phyloP scores from a whole-genome alignment of 805 yeast genomes.

The Metschnikowia santaceciliae region DNA sequence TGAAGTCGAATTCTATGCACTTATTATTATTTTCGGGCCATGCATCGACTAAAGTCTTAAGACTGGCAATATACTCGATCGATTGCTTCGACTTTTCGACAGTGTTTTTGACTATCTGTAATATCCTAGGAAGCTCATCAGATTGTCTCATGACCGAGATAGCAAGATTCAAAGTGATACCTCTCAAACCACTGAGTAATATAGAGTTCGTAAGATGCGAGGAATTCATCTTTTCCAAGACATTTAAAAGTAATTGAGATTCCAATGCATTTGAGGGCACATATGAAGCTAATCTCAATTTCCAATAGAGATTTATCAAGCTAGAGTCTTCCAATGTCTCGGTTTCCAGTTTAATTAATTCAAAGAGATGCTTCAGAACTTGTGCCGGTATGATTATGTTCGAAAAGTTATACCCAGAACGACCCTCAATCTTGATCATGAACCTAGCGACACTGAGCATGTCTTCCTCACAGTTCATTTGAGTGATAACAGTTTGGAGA shows the following conservation, averaged over 20 bases:
- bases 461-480: slow-evolving; percentile 10
- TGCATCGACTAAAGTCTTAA: background rate
- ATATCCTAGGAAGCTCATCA: background rate
- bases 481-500: slow-evolving; percentile 47
- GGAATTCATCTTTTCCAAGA: background rate
- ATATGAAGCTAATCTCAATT: background rate
- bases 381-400: background rate
- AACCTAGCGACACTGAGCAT: slow-evolving; percentile 6
- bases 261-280: background rate
- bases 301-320: slow-evolving; percentile 2
- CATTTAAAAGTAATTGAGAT: background rate
- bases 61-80: background rate
- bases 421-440: background rate
- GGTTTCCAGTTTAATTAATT: background rate
- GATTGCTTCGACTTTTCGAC: background rate
- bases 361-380: background rate
- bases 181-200: background rate
- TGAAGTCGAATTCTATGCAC: background rate
- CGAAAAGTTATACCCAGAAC: background rate
- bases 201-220: background rate
- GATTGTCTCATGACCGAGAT: background rate
- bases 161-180: background rate
- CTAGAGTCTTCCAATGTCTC: background rate
- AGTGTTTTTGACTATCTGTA: background rate
- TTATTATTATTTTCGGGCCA: background rate